These are phyloP conservation scores for Mortierella polycephala DNA, from an alignment of 371 early-diverging fungal species.

Conservation along the genomic window DNA sequence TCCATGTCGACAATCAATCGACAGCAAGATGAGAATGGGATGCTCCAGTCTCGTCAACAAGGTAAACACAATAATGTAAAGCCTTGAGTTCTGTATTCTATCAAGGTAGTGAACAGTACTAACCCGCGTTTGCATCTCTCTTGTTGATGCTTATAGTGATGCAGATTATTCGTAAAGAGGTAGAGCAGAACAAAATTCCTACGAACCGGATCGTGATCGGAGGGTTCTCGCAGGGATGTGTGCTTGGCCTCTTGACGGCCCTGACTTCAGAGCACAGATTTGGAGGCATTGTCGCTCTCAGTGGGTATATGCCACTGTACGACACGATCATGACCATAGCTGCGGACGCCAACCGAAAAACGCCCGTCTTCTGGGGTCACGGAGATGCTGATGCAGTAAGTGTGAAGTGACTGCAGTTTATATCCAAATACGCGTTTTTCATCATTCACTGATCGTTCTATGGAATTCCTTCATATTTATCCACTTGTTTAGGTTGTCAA, in stretches of 20 bases:
- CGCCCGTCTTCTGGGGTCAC: slow-evolving; percentile 91
- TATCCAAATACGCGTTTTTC: no score
- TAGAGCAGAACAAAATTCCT: slow-evolving; percentile 80
- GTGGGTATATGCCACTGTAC: slow-evolving; percentile 84
- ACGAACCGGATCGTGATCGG: slow-evolving; percentile 89
- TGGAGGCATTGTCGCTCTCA: slow-evolving; percentile 67
- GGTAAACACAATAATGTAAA: slow-evolving; percentile 55
- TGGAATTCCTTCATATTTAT: no score
- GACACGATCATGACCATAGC: slow-evolving; percentile 69
- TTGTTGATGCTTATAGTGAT: slow-evolving; percentile 60
- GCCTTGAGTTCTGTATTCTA: not conserved
- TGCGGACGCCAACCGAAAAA: slow-evolving; percentile 76
- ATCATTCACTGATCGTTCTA: no score
- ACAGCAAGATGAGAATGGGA: slow-evolving; percentile 83
- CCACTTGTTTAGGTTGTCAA: slow-evolving; percentile 64
- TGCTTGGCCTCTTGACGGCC: slow-evolving; percentile 79
- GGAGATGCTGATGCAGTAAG: slow-evolving; percentile 76
- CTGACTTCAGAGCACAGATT: slow-evolving; percentile 79
- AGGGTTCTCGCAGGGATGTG: slow-evolving; percentile 95
- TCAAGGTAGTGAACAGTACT: not conserved
- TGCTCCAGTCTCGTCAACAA: slow-evolving; percentile 70
- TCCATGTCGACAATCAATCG: slow-evolving; percentile 62
- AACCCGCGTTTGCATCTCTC: not conserved
- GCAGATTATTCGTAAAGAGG: slow-evolving; percentile 78
- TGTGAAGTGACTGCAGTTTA: no score